These are phyloP conservation scores for Xerocomellus chrysenteron DNA, from an alignment of 768 basidiomycete species.

Conservation along the genomic window DNA sequence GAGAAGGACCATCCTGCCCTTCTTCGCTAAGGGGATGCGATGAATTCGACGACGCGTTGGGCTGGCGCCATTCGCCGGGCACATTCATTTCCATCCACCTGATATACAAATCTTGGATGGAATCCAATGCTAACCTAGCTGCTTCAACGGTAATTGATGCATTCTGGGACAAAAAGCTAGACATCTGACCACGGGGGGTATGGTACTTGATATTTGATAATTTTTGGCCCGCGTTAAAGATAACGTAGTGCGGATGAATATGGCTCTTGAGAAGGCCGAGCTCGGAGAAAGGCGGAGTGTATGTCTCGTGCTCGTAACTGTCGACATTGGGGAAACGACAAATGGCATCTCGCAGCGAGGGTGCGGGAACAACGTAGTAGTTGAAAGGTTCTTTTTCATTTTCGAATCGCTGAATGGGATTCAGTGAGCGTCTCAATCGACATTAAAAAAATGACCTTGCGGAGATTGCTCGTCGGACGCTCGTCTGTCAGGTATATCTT, in stretches of 20 bases:
- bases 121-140: no score
- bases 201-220: neutral
- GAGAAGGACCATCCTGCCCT: neutral
- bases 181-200: no score
- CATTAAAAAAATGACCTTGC: neutral
- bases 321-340: neutral
- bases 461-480: neutral
- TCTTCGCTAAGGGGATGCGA: neutral
- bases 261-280: neutral
- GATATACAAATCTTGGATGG: no score
- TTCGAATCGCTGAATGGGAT: neutral
- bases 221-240: neutral
- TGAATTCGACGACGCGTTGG: no score
- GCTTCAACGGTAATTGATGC: no score
- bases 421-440: neutral
- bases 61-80: no score
- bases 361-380: neutral
- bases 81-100: no score
- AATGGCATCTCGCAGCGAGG: neutral
- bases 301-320: neutral
- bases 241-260: neutral
- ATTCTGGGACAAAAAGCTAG: no score
- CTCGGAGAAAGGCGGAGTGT: neutral
- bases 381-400: neutral
- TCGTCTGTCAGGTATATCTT: neutral